Base-by-base conservation (phyloP, 306 rosid species). In the Castanospermum australe region DNA sequence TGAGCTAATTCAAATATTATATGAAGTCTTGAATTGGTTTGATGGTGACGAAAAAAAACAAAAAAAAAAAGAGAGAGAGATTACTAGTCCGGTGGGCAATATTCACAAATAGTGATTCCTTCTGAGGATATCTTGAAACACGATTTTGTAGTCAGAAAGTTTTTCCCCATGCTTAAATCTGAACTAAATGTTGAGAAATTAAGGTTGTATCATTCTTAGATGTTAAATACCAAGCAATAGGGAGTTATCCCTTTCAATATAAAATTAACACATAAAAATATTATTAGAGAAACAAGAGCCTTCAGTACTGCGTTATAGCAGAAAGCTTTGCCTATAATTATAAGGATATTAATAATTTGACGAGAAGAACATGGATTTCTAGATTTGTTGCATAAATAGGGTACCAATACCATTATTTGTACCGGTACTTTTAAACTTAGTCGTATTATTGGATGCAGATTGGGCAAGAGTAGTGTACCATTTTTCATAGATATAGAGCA, bases 111-210 rank as follows among this genome's bases (percentile, higher is more conserved):
- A 81, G 55, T 71, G n/a, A 32, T 76, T 67, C 56, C 69, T 75
- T 83, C 47, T 28, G 50, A 64, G 70, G 59, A 41, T 59, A 65
- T 21, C 71, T 77, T 85, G 73, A 75, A 72, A 35, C 84, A 60
- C 64, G 74, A 82, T 82, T 89, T 87, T 89, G 78, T 81, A 81
- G 81, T 66, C 72, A 50, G 76, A 76, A 67, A 66, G 70, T 68
- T 79, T 76, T 73, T 76, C 59, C 67, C 50, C 85, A 41, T 83
- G 81, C 59, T 48, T 66, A n/a, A n/a, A 67, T 83, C 60, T 64
- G 71, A 83, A 67, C 35, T 67, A 67, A 45, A 73, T 73, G 81
- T 81, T 73, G 86, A 88, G 85, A 62, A 47, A 79, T 72, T 67
- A 75, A 63, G 42, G 73, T 66, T 74, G 42, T 80, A 51, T 64